Conservation (phyloP, 192 early-diverging fungal genomes). For the Bifiguratus adelaidae region DNA sequence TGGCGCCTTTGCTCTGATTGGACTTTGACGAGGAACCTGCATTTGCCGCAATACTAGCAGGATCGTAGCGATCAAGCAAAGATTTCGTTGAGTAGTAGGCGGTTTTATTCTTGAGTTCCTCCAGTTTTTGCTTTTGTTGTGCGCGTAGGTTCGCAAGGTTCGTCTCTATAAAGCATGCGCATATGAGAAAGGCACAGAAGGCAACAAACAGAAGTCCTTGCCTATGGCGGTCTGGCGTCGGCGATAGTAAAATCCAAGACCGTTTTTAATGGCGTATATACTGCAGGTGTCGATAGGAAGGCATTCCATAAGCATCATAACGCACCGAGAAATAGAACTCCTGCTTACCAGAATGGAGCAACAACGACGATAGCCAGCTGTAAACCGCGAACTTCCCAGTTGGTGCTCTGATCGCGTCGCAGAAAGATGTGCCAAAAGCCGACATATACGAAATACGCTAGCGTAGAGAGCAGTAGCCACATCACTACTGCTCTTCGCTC, state of each 20-base stretch:
- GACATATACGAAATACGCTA: slow-evolving; percentile 42
- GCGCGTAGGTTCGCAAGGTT: slow-evolving; percentile 27
- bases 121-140: slow-evolving; percentile 63
- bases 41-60: too few relatives aligned
- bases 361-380: slow-evolving; percentile 29
- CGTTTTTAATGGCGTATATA: slow-evolving; percentile 12
- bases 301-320: slow-evolving; percentile 18
- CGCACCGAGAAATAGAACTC: not conserved
- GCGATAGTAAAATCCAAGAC: slow-evolving; percentile 34
- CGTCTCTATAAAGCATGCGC: slow-evolving; percentile 9
- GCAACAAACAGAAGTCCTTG: not conserved
- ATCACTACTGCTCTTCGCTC: slow-evolving; percentile 38
- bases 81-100: slow-evolving; percentile 84
- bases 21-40: slow-evolving; percentile 7
- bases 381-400: slow-evolving; percentile 28
- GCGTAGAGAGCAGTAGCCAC: slow-evolving; percentile 46
- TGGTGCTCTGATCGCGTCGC: slow-evolving; percentile 24
- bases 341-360: slow-evolving; percentile 24
- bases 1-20: not conserved
- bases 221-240: slow-evolving; percentile 38
- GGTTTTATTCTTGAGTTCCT: slow-evolving; percentile 93
- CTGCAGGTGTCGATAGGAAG: not conserved
- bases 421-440: slow-evolving; percentile 36
- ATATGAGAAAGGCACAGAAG: not conserved
- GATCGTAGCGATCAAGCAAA: slow-evolving; percentile 82